These are phyloP conservation scores for Capsaspora owczarzaki DNA, from an alignment of 78 protist species.

Conservation along the genomic window DNA sequence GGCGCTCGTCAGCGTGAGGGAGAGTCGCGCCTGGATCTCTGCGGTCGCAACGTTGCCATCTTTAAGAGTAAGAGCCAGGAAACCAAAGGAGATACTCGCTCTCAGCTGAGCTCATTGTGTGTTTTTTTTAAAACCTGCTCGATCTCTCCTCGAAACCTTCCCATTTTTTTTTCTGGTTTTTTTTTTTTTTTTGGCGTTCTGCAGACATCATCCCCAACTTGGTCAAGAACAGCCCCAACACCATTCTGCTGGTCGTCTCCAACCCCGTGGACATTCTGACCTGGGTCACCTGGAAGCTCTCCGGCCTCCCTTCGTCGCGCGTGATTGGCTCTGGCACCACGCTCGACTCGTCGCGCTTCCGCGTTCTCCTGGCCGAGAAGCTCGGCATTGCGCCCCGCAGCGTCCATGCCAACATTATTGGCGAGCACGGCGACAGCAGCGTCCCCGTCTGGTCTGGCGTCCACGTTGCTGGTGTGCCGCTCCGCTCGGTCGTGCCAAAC, in stretches of 20 bases:
- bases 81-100: too few relatives aligned
- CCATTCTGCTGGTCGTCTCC: neutral
- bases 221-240: too few relatives aligned
- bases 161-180: too few relatives aligned
- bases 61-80: too few relatives aligned
- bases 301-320: neutral
- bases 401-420: neutral
- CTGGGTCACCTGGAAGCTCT: neutral
- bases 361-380: neutral
- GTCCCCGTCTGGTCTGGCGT: neutral
- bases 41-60: neutral
- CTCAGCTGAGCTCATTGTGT: too few relatives aligned
- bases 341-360: constrained; percentile 1
- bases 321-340: neutral
- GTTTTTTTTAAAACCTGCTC: too few relatives aligned
- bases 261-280: constrained; percentile 3
- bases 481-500: neutral
- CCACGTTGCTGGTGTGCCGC: neutral
- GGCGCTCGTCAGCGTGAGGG: neutral
- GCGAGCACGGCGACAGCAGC: constrained; percentile 3
- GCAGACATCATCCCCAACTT: too few relatives aligned
- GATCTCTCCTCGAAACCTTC: too few relatives aligned
- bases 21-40: neutral
- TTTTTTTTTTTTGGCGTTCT: too few relatives aligned
- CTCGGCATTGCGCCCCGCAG: neutral